Evolutionary conservation across 805 yeast genomes (phyloP), one percentile per base, ranked within the genome.

Genomic region (Saccharomycopsis amapae): DNA sequence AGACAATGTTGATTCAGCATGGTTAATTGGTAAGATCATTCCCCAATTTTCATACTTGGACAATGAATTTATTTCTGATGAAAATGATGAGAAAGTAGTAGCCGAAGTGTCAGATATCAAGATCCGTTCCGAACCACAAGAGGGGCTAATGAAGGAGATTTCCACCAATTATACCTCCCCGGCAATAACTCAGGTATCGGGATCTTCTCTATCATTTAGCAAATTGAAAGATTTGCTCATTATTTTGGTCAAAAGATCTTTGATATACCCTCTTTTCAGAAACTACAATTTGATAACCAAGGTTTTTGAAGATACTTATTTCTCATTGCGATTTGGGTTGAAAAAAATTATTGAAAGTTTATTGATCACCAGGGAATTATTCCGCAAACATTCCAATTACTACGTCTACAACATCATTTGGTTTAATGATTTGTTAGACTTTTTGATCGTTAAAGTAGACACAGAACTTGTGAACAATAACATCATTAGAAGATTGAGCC

Each of bases 11-110:
- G 98, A 93, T 62, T 83, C 95, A 47, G 86, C 94, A 0, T 93
- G 98, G 98, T 80, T 90, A 0, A 73, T 93, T 3, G 98, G 98
- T 1, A 88, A 83, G 54, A 56, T 93, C 19, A 66, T 79, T 0
- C 96, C 97, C 1, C 93, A 86, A 56, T 62, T 90, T 32, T 61
- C 88, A 5, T 78, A 72, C 53, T 64, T 93, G 26, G 97, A 88
- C 59, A 64, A 75, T 13, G 77, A 73, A 53, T 53, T 83, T 23
- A 37, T 37, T 6, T 17, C 18, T 22, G 33, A 25, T 13, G 42
- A 26, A 5, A n/a, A 26, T 3, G 42, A 39, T 13, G 32, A 30
- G 22, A 39, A 18, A 13, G 22, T 10, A 3, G n/a, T 3, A 15
- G 20, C 15, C 3, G n/a, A 13, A 7, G 17, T 26, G 12, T 13